phyloP scores from a whole-genome alignment of 2,329 filamentous ascomycete species.

The Curvularia sp. region DNA sequence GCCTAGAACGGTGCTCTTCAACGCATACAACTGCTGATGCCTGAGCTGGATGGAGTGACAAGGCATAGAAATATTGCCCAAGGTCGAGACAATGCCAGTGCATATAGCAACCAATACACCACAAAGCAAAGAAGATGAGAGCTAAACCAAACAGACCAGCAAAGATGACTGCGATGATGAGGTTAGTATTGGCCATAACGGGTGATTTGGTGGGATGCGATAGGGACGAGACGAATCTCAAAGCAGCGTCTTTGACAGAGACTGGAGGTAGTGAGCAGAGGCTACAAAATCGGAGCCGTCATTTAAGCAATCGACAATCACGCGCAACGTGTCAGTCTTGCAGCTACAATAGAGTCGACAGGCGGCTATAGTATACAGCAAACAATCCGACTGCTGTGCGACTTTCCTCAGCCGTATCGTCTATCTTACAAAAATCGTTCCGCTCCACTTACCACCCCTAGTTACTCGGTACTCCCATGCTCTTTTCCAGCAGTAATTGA shows the following conservation, averaged over 20 bases:
- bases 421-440: background rate
- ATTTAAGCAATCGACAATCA: background rate
- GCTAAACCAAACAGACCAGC: slow-evolving; percentile 31
- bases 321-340: background rate
- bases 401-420: background rate
- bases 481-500: background rate
- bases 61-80: slow-evolving; percentile 25
- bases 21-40: slow-evolving; percentile 6
- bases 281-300: background rate
- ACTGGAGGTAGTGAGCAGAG: background rate
- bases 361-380: background rate
- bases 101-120: slow-evolving; percentile 29
- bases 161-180: slow-evolving; percentile 30
- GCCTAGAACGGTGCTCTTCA: slow-evolving; percentile 10
- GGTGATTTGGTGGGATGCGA: background rate
- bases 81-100: slow-evolving; percentile 26
- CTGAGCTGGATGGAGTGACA: background rate
- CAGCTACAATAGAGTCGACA: background rate
- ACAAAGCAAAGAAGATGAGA: slow-evolving; percentile 30
- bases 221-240: background rate
- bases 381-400: background rate
- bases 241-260: background rate
- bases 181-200: slow-evolving; percentile 22
- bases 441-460: background rate
- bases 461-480: background rate